Evolutionary conservation across 495 filamentous ascomycete species (phyloP), one percentile per base, ranked within the genome.

Genomic region (Hypoxylon perforatum): DNA sequence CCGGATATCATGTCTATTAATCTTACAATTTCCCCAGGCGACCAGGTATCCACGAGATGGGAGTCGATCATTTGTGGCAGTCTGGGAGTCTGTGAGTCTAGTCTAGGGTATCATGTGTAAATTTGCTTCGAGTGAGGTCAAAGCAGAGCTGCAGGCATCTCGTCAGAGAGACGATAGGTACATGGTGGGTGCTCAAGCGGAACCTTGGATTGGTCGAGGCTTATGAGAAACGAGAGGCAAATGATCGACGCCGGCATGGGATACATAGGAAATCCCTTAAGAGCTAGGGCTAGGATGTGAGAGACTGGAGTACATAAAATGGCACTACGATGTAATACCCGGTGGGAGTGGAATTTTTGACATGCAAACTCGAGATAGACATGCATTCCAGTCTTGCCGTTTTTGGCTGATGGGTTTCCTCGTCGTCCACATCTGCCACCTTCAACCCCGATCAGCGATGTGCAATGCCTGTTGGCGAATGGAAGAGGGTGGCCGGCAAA

Each of bases 111-210:
- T 61, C 56, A 52, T 52, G 50, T 42, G 61, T 61, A 69, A 65
- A 61, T 69, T 69, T 69, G 51, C 66, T 57, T 64, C 48, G 56
- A 55, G 51, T 52, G 61, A 65, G 66, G 66, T 69, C 66, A 65
- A 69, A 69, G 66, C 66, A 69, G 57, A 18, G 41, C 44, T 60
- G 60, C 61, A 69, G 66, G 45, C 61, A 60, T 54, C 46, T 56
- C 53, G 41, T 46, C 56, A 60, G 56, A 39, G 18, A 51, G 48
- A 60, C 21, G 54, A 48, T 42, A 58, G 36, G 30, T 33, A 33
- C 30, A 33, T 33, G 30, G 30, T 33, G 11, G 30, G 30, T 33
- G 58, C 48, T 61, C 39, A 36, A 59, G 17, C 42, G 49, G 30
- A 53, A 57, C 55, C 50, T 59, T 61, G 59, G 60, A 69, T 69